Conservation (phyloP, 306 rosid species). For the Morella rubra region DNA sequence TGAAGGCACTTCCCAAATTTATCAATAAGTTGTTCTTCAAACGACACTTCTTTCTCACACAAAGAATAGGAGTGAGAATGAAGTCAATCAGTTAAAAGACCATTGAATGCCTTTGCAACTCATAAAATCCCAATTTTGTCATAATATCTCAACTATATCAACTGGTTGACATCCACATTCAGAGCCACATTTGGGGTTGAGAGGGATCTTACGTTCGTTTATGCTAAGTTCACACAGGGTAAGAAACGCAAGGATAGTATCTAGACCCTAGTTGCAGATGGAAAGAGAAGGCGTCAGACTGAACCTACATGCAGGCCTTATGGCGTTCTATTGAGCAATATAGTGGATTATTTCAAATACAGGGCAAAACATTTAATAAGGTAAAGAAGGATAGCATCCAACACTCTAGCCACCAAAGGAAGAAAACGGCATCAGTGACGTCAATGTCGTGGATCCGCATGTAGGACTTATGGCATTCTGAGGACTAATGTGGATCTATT, state of each 20-base stretch:
- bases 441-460: too few relatives aligned
- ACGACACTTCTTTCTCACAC: not conserved
- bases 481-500: not conserved
- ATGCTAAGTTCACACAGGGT: not conserved
- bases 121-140: not conserved
- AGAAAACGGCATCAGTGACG: not conserved
- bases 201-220: too few relatives aligned
- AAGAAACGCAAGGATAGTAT: not conserved
- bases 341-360: not conserved
- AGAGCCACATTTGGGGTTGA: too few relatives aligned
- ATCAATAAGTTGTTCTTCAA: not conserved
- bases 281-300: not conserved
- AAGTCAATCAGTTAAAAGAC: not conserved
- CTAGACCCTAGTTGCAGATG: not conserved
- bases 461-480: not conserved
- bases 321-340: not conserved
- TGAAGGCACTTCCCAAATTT: not conserved
- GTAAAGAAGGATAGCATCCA: not conserved
- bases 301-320: not conserved
- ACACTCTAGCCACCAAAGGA: not conserved
- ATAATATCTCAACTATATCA: not conserved
- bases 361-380: not conserved
- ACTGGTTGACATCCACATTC: not conserved
- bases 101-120: not conserved
- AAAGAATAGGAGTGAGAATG: not conserved